phyloP scores from a whole-genome alignment of 495 filamentous ascomycete genomes.

The Ramalina intermedia region DNA sequence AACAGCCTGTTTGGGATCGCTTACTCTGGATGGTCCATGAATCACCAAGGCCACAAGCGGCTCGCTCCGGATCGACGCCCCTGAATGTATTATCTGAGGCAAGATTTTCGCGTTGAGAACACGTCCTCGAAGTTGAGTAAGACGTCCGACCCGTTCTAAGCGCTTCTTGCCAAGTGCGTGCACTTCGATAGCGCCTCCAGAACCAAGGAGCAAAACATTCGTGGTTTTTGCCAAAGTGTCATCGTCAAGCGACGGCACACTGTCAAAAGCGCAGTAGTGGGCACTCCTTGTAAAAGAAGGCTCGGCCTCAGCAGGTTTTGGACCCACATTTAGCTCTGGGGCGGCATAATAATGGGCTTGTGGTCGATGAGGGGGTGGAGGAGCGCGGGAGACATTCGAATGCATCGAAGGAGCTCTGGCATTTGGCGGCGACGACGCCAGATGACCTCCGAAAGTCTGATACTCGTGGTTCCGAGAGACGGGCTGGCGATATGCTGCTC shows the following conservation, averaged over 20 bases:
- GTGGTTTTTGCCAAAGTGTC: slow-evolving; percentile 37
- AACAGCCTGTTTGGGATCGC: slow-evolving; percentile 13
- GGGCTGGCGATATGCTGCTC: slow-evolving; percentile 26
- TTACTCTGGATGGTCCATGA: slow-evolving; percentile 49
- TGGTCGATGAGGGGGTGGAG: slow-evolving; percentile 67
- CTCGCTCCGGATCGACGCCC: slow-evolving; percentile 19
- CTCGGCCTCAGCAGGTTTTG: slow-evolving; percentile 15
- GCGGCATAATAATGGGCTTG: slow-evolving; percentile 58
- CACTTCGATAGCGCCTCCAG: slow-evolving; percentile 59
- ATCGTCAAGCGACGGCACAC: slow-evolving; percentile 34
- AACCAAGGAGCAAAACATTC: slow-evolving; percentile 62
- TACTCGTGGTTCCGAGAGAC: slow-evolving; percentile 32
- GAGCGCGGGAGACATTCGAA: slow-evolving; percentile 30
- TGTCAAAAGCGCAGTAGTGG: slow-evolving; percentile 71
- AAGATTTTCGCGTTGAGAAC: slow-evolving; percentile 71
- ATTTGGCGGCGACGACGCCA: slow-evolving; percentile 9
- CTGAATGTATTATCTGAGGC: slow-evolving; percentile 32
- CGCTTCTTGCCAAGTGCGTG: slow-evolving; percentile 53
- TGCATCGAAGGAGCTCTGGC: slow-evolving; percentile 22
- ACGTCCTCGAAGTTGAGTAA: slow-evolving; percentile 65
- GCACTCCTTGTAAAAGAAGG: slow-evolving; percentile 46
- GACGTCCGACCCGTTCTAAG: slow-evolving; percentile 45
- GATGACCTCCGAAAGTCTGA: slow-evolving; percentile 15
- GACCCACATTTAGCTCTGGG: slow-evolving; percentile 38
- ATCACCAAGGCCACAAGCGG: slow-evolving; percentile 63